phyloP scores from a whole-genome alignment of 345 rosid species.

The Euphorbia peplus region DNA sequence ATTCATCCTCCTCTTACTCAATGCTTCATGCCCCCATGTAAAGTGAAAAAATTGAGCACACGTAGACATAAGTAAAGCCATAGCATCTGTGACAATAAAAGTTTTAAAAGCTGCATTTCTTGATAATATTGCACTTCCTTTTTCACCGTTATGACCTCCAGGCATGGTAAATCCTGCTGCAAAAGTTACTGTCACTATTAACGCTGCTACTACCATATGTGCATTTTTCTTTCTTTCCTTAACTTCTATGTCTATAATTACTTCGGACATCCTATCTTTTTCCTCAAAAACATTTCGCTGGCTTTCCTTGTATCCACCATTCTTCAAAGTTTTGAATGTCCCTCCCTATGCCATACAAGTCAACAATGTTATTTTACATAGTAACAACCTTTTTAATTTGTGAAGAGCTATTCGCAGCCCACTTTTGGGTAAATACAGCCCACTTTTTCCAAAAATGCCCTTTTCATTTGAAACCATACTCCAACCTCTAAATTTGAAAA shows the following conservation, averaged over 20 bases:
- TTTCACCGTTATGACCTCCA: neutral
- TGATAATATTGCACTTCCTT: conserved; percentile 1
- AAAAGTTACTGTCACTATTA: conserved; percentile 15
- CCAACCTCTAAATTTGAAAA: too few relatives aligned
- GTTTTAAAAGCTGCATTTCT: conserved; percentile 2
- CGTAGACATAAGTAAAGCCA: conserved; percentile 5
- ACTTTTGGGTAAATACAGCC: too few relatives aligned
- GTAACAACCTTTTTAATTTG: too few relatives aligned
- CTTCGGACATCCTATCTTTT: neutral
- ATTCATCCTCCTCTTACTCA: accelerated
- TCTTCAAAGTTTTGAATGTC: neutral
- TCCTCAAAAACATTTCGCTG: neutral
- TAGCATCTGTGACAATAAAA: conserved; percentile 3
- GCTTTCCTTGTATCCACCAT: neutral
- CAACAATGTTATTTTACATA: too few relatives aligned
- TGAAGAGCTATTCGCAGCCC: too few relatives aligned
- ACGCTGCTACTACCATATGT: conserved; percentile 10
- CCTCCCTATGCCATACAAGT: neutral
- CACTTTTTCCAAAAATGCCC: too few relatives aligned
- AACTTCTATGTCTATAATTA: too few relatives aligned
- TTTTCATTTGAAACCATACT: too few relatives aligned
- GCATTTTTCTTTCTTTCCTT: neutral
- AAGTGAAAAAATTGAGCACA: neutral
- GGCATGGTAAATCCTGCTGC: conserved; percentile 14
- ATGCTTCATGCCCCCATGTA: neutral